phyloP scores from a whole-genome alignment of 2,329 filamentous ascomycete species.

The Incumbomyces lentus region DNA sequence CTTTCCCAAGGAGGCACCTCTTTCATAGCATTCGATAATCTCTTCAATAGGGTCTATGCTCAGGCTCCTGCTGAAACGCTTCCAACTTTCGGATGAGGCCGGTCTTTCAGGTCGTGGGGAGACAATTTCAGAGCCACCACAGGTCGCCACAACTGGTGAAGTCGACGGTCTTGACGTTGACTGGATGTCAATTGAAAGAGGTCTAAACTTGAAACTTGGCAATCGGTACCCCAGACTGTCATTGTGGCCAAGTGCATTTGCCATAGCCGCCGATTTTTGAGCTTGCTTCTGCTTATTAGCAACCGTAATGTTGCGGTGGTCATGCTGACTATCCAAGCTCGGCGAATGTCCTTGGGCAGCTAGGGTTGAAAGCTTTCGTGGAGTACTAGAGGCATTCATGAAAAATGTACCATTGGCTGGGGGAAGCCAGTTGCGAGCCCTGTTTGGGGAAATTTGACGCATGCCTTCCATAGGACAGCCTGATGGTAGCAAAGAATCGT shows the following conservation, averaged over 20 bases:
- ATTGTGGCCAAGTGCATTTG: not conserved
- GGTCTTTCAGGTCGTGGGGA: constrained; percentile 24
- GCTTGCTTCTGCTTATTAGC: no score
- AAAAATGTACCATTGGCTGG: constrained; percentile 18
- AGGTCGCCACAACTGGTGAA: constrained; percentile 14
- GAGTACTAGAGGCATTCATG: constrained; percentile 16
- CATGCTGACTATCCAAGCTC: not conserved
- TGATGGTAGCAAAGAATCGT: not conserved
- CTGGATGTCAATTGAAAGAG: constrained; percentile 13
- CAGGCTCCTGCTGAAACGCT: constrained; percentile 25
- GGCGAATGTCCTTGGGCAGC: constrained; percentile 20
- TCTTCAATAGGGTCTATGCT: constrained; percentile 16
- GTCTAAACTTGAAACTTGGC: constrained; percentile 15
- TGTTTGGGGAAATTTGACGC: not conserved
- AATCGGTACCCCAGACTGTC: constrained; percentile 2
- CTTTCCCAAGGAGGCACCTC: not conserved
- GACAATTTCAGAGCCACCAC: constrained; percentile 17
- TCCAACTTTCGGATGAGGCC: constrained; percentile 22
- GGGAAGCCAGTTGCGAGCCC: not conserved
- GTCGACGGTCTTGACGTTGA: constrained; percentile 13
- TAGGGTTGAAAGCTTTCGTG: constrained; percentile 19
- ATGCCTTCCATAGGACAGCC: no score
- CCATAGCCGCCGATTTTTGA: no score
- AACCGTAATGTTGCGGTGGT: not conserved
- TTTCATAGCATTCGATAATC: not conserved